These are phyloP conservation scores for Drechslera avenae DNA, from an alignment of 2,329 filamentous ascomycete species.

Conservation along the genomic window DNA sequence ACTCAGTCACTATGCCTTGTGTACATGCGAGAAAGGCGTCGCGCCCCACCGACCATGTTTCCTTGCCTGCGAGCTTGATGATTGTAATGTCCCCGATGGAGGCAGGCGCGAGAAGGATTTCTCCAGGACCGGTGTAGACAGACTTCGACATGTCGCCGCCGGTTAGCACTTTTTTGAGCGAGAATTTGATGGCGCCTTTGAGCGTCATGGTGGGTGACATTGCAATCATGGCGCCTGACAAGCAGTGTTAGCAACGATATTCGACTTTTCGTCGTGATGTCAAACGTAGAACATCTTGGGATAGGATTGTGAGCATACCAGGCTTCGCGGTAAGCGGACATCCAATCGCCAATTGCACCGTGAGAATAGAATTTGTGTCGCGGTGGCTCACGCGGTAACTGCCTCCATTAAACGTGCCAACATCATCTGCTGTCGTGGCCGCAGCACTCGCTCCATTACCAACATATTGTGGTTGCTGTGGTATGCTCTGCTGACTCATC, in stretches of 20 bases:
- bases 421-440: constrained; percentile 69
- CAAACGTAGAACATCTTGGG: too few relatives aligned
- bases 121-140: constrained; percentile 85
- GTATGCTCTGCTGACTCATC: constrained; percentile 31
- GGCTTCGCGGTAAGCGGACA: constrained; percentile 83
- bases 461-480: constrained; percentile 40
- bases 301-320: constrained; percentile 56
- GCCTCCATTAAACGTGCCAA: constrained; percentile 96
- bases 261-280: too few relatives aligned
- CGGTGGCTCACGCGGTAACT: constrained; percentile 92
- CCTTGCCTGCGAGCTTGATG: constrained; percentile 71
- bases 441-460: constrained; percentile 33
- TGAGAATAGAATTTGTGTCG: constrained; percentile 87
- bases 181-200: constrained; percentile 82
- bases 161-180: constrained; percentile 85
- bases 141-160: constrained; percentile 80
- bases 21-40: constrained; percentile 88
- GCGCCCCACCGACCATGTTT: constrained; percentile 82
- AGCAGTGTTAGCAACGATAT: not conserved
- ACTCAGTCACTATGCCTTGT: constrained; percentile 84
- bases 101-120: constrained; percentile 80
- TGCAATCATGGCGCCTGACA: constrained; percentile 81
- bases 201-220: constrained; percentile 90
- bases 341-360: constrained; percentile 85
- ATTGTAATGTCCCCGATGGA: constrained; percentile 85